Evolutionary conservation across 257 asterid genomes (phyloP).

Genomic region (Ajuga chamaepitys): DNA sequence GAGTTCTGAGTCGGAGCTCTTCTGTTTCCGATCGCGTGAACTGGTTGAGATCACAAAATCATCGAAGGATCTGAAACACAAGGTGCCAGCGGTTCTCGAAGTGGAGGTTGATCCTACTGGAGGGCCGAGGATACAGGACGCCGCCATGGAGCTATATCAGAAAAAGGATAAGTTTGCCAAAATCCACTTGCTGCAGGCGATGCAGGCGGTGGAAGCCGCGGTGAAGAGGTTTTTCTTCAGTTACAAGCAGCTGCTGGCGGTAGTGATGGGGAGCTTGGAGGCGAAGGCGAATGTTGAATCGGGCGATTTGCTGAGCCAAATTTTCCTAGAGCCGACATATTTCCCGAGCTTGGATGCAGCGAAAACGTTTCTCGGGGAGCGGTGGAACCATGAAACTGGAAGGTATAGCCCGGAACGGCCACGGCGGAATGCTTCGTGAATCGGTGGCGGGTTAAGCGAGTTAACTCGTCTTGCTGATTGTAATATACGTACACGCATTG

Average conservation of each 20-base stretch:
- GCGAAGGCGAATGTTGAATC: slow-evolving; percentile 46
- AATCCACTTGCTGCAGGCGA: slow-evolving; percentile 71
- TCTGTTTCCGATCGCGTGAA: slow-evolving; percentile 68
- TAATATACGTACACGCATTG: neutral
- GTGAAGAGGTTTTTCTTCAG: slow-evolving; percentile 67
- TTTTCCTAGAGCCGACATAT: slow-evolving; percentile 76
- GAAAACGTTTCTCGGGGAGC: slow-evolving; percentile 81
- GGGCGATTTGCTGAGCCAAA: slow-evolving; percentile 55
- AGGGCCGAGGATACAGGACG: slow-evolving; percentile 84
- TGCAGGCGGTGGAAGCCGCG: slow-evolving; percentile 90
- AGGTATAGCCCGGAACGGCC: slow-evolving; percentile 20
- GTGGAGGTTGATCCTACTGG: slow-evolving; percentile 92
- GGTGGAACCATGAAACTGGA: slow-evolving; percentile 44
- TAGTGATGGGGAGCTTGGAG: slow-evolving; percentile 82
- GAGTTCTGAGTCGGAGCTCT: slow-evolving; percentile 48
- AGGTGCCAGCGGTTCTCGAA: slow-evolving; percentile 62
- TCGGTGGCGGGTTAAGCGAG: slow-evolving; percentile 8
- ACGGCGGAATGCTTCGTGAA: neutral
- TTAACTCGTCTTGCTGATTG: neutral
- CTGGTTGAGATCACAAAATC: slow-evolving; percentile 55
- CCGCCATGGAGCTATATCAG: slow-evolving; percentile 71
- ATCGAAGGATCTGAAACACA: slow-evolving; percentile 69
- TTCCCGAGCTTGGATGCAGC: slow-evolving; percentile 94
- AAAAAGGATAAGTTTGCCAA: slow-evolving; percentile 33
- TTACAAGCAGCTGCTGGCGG: slow-evolving; percentile 60